These are phyloP conservation scores for Aurantiochytrium sp. DNA, from an alignment of 108 stramenopile species.

Conservation along the genomic window DNA sequence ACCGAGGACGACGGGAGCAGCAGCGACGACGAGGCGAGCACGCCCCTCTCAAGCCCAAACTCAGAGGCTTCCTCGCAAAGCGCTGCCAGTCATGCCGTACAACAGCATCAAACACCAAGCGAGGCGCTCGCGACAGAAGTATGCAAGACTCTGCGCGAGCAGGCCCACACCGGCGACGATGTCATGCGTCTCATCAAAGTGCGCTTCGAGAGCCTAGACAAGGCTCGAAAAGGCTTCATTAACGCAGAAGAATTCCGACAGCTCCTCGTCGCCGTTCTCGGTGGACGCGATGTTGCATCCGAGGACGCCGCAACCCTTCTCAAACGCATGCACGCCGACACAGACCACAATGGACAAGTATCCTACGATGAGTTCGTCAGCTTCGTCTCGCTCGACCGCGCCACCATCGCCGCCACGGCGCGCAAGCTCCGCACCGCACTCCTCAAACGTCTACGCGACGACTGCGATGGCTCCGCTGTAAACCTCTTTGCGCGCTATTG, in stretches of 20 bases:
- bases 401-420: background rate
- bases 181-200: constrained; percentile 6
- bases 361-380: constrained; percentile 15
- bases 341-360: background rate
- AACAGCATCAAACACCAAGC: background rate
- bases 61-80: background rate
- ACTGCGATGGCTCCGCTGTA: background rate
- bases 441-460: background rate
- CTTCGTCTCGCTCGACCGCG: constrained; percentile 17
- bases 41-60: background rate
- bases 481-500: background rate
- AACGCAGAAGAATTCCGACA: background rate
- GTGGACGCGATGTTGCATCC: background rate
- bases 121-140: background rate
- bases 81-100: background rate
- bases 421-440: background rate
- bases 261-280: background rate
- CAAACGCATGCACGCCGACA: background rate
- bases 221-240: background rate
- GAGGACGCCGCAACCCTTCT: background rate
- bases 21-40: background rate
- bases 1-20: background rate
- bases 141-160: background rate
- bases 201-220: background rate
- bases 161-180: background rate